Evolutionary conservation across 2,329 filamentous ascomycete species (phyloP), one percentile per base, ranked within the genome.

Genomic region (Neofusicoccum umdonicola): DNA sequence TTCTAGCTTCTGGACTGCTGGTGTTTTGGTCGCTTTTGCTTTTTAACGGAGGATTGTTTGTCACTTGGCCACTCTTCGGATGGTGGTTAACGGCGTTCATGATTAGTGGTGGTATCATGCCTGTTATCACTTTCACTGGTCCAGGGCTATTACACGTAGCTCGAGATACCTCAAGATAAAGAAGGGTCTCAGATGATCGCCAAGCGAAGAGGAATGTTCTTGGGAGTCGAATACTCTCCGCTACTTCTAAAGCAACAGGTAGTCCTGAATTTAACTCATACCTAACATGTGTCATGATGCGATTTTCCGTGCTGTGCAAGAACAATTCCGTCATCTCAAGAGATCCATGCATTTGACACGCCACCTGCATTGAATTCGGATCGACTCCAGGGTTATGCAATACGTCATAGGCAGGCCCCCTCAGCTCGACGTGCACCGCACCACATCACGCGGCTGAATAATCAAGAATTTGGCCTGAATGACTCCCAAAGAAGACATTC

Each of bases 241-340:
- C 56, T 60, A 35, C 56, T 47, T 60, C 37, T 19, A 45, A 60
- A 60, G 42, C 56, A 60, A 47, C 37, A 37, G 27, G 11, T 39
- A 60, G 56, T 47, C 31, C 42, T 60, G 27, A 47, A 60, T 47
- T 47, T 60, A 60, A 17, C 13, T 42, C 31, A 47, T 44, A 47
- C 56, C 56, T 8, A 47, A 27, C 3, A 31, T 34, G 42, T 9
- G 42, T n/a, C 27, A 34, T 35, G 47, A 51, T n/a, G 13, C 27
- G 45, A 22, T 35, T 9, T 51, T 4, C 27, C 12, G 22, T 51
- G 27, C 22, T 51, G 27, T n/a, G 6, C 27, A 50, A 50, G n/a
- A 57, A 11, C 34, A 4, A 60, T 60, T 9, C 15, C 13, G 34
- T 52, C 13, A 17, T 57, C 6, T 7, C 8, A 8, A 31, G 13